A percentile compares a stretch with the other conserved stretches of the same genome.
Evolutionary conservation across 1,284 basidiomycete genomes (phyloP).

Genomic region (Leccinum subspadiceum): DNA sequence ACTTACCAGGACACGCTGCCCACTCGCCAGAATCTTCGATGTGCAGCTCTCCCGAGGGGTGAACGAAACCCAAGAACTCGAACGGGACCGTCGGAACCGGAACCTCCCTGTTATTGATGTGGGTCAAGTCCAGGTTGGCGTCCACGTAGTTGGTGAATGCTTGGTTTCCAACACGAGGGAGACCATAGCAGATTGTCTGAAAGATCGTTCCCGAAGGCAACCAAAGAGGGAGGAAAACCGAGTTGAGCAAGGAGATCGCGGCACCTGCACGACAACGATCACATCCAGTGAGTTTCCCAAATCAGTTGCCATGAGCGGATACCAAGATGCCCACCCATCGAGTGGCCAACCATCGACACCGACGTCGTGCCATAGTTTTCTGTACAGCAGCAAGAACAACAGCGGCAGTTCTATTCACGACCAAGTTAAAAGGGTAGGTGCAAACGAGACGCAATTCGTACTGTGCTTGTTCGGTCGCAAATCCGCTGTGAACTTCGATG

Average conservation of each 20-base stretch:
- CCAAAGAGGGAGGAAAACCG: conserved; percentile 39
- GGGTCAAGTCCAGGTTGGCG: conserved; percentile 42
- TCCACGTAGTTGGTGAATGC: conserved; percentile 62
- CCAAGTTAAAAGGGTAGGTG: neutral
- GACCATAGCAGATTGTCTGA: conserved; percentile 45
- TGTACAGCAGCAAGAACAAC: conserved; percentile 51
- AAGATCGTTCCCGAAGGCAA: conserved; percentile 36
- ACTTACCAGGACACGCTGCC: conserved; percentile 45
- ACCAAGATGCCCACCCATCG: conserved; percentile 40
- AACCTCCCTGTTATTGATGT: conserved; percentile 53
- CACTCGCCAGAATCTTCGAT: conserved; percentile 49
- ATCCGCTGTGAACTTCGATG: conserved; percentile 58
- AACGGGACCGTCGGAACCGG: conserved; percentile 51
- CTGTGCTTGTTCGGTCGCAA: conserved; percentile 48
- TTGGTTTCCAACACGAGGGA: conserved; percentile 68
- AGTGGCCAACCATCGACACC: conserved; percentile 57
- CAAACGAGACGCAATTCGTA: conserved; percentile 32
- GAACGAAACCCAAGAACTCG: conserved; percentile 50
- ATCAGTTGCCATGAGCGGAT: neutral
- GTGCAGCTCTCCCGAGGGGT: conserved; percentile 59
- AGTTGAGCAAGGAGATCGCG: conserved; percentile 52
- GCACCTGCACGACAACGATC: conserved; percentile 33
- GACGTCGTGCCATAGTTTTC: conserved; percentile 39
- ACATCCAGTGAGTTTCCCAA: no score
- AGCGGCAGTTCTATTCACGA: conserved; percentile 43